Evolutionary conservation across 495 filamentous ascomycete species (phyloP).

Genomic region (Trichocladium antarcticum): DNA sequence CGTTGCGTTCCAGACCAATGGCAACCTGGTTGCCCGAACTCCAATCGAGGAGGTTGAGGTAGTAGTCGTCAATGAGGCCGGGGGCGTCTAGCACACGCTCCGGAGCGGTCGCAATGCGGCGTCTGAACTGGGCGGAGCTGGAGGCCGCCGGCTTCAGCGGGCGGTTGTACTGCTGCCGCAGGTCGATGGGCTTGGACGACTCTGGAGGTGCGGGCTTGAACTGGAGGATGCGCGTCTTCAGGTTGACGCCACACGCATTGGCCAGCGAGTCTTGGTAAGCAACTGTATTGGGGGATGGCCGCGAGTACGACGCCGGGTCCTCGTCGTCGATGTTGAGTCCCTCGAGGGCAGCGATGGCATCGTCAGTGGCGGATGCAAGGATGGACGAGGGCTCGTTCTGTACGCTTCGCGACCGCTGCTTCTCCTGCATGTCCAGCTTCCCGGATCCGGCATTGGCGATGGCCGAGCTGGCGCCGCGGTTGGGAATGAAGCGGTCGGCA

Average conservation of each 20-base stretch:
- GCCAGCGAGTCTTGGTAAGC: slow-evolving; percentile 91
- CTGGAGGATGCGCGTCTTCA: slow-evolving; percentile 92
- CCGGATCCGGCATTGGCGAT: slow-evolving; percentile 68
- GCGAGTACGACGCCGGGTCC: slow-evolving; percentile 48
- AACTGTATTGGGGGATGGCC: slow-evolving; percentile 71
- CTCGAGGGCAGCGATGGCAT: slow-evolving; percentile 67
- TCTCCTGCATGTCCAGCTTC: slow-evolving; percentile 59
- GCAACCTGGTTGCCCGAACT: slow-evolving; percentile 95
- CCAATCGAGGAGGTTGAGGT: slow-evolving; percentile 97
- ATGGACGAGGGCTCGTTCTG: slow-evolving; percentile 47
- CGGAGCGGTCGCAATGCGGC: slow-evolving; percentile 84
- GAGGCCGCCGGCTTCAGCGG: slow-evolving; percentile 70
- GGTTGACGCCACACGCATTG: slow-evolving; percentile 78
- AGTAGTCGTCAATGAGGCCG: slow-evolving; percentile 94
- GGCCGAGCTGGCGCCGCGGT: slow-evolving; percentile 77
- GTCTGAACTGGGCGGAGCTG: slow-evolving; percentile 68
- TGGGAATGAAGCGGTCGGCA: slow-evolving; percentile 95
- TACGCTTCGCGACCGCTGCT: slow-evolving; percentile 57
- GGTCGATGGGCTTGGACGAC: slow-evolving; percentile 93
- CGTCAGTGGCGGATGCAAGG: slow-evolving; percentile 62
- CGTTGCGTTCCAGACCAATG: slow-evolving; percentile 89
- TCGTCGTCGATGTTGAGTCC: slow-evolving; percentile 54
- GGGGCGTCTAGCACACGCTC: slow-evolving; percentile 97
- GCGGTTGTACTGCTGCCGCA: slow-evolving; percentile 95
- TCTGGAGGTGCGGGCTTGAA: slow-evolving; percentile 97